phyloP scores from a whole-genome alignment of 352 stramenopile species.

The Phytophthora citrophthora region DNA sequence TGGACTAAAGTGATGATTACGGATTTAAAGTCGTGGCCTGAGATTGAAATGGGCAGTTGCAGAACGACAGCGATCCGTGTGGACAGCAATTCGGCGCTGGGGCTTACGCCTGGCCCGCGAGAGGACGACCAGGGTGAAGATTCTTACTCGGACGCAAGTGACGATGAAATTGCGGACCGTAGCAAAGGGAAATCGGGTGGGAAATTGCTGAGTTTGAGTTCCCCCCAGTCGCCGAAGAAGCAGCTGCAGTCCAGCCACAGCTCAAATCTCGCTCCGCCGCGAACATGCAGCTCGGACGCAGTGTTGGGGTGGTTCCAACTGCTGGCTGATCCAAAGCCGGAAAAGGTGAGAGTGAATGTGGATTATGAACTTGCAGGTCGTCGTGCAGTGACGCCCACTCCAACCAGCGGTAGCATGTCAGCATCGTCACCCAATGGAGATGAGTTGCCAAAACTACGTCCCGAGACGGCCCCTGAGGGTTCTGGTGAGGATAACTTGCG shows the following conservation, averaged over 20 bases:
- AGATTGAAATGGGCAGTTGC: slow-evolving; percentile 38
- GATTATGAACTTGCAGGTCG: slow-evolving; percentile 58
- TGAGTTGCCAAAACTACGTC: slow-evolving; percentile 56
- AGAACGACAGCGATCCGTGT: slow-evolving; percentile 23
- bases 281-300: slow-evolving; percentile 61
- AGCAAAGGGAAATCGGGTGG: slow-evolving; percentile 27
- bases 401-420: slow-evolving; percentile 15
- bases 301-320: slow-evolving; percentile 61
- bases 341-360: slow-evolving; percentile 70
- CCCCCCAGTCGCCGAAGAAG: slow-evolving; percentile 19
- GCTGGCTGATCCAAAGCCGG: slow-evolving; percentile 52
- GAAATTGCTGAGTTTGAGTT: slow-evolving; percentile 9
- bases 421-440: slow-evolving; percentile 20
- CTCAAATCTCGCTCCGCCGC: slow-evolving; percentile 41
- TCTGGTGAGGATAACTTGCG: slow-evolving; percentile 16
- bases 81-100: slow-evolving; percentile 23
- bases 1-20: slow-evolving; percentile 65
- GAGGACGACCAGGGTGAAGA: slow-evolving; percentile 37
- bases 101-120: slow-evolving; percentile 16
- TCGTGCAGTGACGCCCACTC: slow-evolving; percentile 22
- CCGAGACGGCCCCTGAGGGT: slow-evolving; percentile 43
- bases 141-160: slow-evolving; percentile 50
- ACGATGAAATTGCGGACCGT: slow-evolving; percentile 39
- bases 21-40: slow-evolving; percentile 54
- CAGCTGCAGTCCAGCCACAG: slow-evolving; percentile 5